Conservation (phyloP, 495 filamentous ascomycete species). For the Lasiosphaeris hirsuta region DNA sequence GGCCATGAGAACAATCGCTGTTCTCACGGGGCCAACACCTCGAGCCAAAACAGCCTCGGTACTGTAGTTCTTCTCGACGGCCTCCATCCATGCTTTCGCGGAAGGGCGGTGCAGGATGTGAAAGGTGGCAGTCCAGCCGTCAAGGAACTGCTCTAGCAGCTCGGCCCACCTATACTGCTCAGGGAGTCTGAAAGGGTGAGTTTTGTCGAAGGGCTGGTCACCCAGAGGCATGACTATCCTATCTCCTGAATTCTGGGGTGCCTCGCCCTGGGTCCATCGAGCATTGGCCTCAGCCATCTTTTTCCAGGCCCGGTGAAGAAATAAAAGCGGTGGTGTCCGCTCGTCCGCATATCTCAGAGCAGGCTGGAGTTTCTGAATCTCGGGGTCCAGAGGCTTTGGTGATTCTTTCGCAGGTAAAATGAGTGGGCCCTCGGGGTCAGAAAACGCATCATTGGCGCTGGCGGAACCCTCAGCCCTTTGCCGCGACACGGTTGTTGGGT, state of each 20-base stretch:
- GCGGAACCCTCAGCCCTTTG: too few species aligned
- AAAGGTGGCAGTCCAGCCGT: slow-evolving; percentile 23
- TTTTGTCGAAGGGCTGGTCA: slow-evolving; percentile 19
- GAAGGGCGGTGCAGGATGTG: slow-evolving; percentile 24
- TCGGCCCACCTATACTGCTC: slow-evolving; percentile 7
- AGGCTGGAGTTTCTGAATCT: slow-evolving; percentile 15
- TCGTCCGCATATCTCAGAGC: slow-evolving; percentile 18
- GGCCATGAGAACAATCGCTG: slow-evolving; percentile 24
- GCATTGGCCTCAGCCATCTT: slow-evolving; percentile 14
- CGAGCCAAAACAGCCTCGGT: slow-evolving; percentile 7
- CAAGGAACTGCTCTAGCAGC: slow-evolving; percentile 20
- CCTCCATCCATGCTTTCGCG: slow-evolving; percentile 15
- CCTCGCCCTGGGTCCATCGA: too few species aligned
- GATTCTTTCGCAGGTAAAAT: too few species aligned
- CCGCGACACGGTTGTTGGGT: not conserved
- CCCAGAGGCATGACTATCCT: not conserved
- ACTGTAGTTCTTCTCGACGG: slow-evolving; percentile 15
- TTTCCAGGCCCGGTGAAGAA: slow-evolving; percentile 25
- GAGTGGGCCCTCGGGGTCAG: too few species aligned
- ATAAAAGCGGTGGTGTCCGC: slow-evolving; percentile 21
- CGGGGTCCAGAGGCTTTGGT: not conserved
- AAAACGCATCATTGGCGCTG: not conserved
- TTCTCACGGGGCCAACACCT: slow-evolving; percentile 19
- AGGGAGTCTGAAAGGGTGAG: slow-evolving; percentile 6
- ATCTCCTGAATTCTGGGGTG: not conserved